Evolutionary conservation across 2,329 filamentous ascomycete genomes (phyloP).

Genomic region (Apiospora malaysiana): DNA sequence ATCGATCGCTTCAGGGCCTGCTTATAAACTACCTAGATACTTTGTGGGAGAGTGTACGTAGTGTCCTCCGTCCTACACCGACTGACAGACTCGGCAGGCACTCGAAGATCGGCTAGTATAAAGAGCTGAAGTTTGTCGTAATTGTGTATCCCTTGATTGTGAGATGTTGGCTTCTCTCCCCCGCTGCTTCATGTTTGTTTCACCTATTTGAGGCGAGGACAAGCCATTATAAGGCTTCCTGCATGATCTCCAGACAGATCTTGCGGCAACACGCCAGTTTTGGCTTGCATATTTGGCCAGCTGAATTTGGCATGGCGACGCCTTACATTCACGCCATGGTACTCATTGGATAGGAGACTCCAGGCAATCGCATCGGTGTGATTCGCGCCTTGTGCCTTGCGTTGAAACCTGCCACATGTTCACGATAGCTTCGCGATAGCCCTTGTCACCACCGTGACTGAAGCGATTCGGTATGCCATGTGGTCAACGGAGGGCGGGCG

Average conservation of each 20-base stretch:
- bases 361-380: neutral
- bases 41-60: neutral
- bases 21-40: too few species aligned
- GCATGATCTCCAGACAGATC: neutral
- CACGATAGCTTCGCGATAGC: neutral
- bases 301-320: neutral
- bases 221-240: neutral
- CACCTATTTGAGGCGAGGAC: neutral
- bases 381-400: neutral
- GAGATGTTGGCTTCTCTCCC: neutral
- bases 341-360: neutral
- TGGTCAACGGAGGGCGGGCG: neutral
- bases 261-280: neutral
- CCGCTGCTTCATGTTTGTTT: neutral
- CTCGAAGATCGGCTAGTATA: neutral
- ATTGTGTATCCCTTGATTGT: neutral
- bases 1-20: too few species aligned
- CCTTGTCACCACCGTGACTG: neutral
- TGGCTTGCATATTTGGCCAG: neutral
- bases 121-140: neutral
- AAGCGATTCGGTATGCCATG: neutral
- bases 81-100: neutral
- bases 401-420: neutral
- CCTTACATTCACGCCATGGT: conserved; percentile 1
- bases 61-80: neutral